phyloP scores from a whole-genome alignment of 192 early-diverging fungal genomes.

The Diversispora eburnea region DNA sequence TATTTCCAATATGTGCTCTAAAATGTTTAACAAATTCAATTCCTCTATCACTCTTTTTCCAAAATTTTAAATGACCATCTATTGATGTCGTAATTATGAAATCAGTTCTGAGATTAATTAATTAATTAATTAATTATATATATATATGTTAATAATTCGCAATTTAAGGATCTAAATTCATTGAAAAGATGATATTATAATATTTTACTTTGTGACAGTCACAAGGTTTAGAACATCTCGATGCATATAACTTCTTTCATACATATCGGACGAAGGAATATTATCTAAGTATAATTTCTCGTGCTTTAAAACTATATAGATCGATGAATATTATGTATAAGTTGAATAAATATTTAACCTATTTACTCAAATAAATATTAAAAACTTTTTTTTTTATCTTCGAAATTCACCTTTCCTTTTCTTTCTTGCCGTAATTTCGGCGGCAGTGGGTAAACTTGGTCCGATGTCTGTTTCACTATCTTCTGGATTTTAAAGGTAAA shows the following conservation, averaged over 20 bases:
- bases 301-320: constrained; percentile 58
- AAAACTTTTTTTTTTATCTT: too few species aligned
- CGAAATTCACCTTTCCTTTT: constrained; percentile 30
- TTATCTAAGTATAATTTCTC: constrained; percentile 75
- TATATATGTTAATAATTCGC: background rate
- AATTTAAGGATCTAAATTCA: background rate
- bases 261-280: constrained; percentile 88
- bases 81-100: constrained; percentile 93
- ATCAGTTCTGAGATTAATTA: constrained; percentile 58
- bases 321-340: background rate
- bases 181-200: background rate
- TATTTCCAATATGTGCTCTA: constrained; percentile 71
- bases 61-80: constrained; percentile 98
- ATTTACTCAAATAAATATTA: too few species aligned
- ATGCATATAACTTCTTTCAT: constrained; percentile 95
- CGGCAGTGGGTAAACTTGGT: constrained; percentile 30
- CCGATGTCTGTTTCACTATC: constrained; percentile 38
- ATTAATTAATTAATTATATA: background rate
- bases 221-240: constrained; percentile 83
- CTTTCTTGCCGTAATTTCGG: constrained; percentile 35
- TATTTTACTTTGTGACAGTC: constrained; percentile 59
- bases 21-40: constrained; percentile 99
- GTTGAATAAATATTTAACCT: background rate
- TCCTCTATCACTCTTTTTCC: constrained; percentile 90
- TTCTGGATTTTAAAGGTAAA: background rate